Percentiles rank a stretch among this genome's conserved stretches.
Evolutionary conservation across 1,139 yeast genomes (phyloP).

Genomic region (Blastobotrys proliferans): DNA sequence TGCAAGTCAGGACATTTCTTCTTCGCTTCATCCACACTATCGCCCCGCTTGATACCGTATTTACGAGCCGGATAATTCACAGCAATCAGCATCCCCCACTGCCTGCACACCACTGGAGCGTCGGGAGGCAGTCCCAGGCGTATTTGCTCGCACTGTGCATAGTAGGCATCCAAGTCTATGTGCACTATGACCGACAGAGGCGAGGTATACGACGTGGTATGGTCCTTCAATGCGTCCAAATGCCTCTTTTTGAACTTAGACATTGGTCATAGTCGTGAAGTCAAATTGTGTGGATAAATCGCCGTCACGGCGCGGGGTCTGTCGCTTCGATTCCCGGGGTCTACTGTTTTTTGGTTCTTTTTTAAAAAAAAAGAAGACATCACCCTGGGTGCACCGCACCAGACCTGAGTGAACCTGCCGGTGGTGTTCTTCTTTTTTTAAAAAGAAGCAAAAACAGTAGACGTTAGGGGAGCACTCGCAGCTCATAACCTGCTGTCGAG

Average conservation of each 20-base stretch:
- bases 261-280: constrained; percentile 3
- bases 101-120: constrained; percentile 91
- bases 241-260: constrained; percentile 23
- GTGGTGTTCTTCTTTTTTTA: neutral
- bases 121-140: constrained; percentile 58
- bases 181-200: constrained; percentile 82
- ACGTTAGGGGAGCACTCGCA: too few relatives aligned
- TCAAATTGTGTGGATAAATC: neutral
- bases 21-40: constrained; percentile 60
- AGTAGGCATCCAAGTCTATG: constrained; percentile 89
- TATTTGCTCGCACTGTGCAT: constrained; percentile 85
- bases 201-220: constrained; percentile 37
- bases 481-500: too few relatives aligned
- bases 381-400: too few relatives aligned
- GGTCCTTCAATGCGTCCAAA: constrained; percentile 22
- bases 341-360: too few relatives aligned
- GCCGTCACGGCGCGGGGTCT: neutral
- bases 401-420: too few relatives aligned
- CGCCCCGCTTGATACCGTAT: constrained; percentile 78
- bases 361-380: too few relatives aligned
- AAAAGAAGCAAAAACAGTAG: neutral
- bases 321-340: too few relatives aligned
- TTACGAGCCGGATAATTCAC: constrained; percentile 76
- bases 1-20: constrained; percentile 70
- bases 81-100: constrained; percentile 87